Conservation (phyloP, 1,284 basidiomycete species). For the Termitomyces sp. region DNA sequence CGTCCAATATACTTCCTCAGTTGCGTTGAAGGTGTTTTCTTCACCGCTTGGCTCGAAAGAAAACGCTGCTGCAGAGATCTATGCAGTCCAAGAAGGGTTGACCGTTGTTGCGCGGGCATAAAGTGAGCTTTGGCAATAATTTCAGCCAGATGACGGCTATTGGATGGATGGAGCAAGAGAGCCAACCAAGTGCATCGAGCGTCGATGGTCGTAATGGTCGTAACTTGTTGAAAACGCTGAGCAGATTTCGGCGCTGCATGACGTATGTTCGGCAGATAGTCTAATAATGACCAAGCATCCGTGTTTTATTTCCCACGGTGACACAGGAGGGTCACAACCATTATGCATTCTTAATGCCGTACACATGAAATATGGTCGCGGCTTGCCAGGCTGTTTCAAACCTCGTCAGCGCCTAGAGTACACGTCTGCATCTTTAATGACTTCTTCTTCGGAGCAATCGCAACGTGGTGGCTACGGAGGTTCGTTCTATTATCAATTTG, state of each 20-base stretch:
- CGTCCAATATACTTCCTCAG: constrained; percentile 21
- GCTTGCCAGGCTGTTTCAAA: neutral
- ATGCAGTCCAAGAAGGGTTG: neutral
- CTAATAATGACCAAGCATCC: constrained; percentile 2
- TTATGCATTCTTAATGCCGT: no score
- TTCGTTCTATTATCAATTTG: neutral
- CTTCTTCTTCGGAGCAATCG: neutral
- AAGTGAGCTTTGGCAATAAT: neutral
- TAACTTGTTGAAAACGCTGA: neutral
- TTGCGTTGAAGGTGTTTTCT: constrained; percentile 4
- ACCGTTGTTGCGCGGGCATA: constrained; percentile 2
- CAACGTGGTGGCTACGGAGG: neutral
- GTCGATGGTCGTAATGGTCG: neutral
- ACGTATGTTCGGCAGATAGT: constrained; percentile 9
- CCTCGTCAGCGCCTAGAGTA: neutral
- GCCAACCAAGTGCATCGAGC: constrained; percentile 1
- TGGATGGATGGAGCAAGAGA: neutral
- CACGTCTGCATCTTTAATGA: neutral
- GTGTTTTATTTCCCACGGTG: neutral
- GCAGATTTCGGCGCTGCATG: constrained; percentile 3
- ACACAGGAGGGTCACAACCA: no score
- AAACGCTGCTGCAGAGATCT: constrained; percentile 2
- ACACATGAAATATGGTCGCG: neutral
- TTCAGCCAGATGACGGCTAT: neutral
- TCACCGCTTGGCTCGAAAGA: constrained; percentile 1